These are phyloP conservation scores for Cercospora janseana DNA, from an alignment of 2,329 filamentous ascomycete species.

Conservation along the genomic window DNA sequence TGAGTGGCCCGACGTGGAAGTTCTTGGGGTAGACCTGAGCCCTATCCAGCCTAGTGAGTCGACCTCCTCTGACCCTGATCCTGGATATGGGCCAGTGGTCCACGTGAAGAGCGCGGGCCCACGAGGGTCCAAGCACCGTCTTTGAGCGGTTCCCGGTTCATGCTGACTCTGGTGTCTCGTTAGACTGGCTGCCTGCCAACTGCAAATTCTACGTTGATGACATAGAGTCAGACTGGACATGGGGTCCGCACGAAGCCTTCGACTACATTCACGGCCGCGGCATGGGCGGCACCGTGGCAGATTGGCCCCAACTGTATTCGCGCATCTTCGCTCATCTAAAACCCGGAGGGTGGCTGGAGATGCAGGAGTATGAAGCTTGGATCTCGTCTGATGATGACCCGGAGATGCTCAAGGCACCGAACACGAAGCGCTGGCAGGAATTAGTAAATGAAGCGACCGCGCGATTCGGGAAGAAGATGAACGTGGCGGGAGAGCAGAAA, in stretches of 20 bases:
- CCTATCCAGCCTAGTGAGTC: slow-evolving; percentile 32
- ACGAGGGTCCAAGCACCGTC: no score
- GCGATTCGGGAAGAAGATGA: slow-evolving; percentile 21
- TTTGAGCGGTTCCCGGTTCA: no score
- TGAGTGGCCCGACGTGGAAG: slow-evolving; percentile 24
- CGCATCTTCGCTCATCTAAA: slow-evolving; percentile 27
- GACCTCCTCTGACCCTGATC: slow-evolving; percentile 29
- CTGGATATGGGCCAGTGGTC: slow-evolving; percentile 15
- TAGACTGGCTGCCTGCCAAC: slow-evolving; percentile 20
- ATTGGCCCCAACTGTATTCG: slow-evolving; percentile 29
- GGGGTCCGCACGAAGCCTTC: slow-evolving; percentile 28
- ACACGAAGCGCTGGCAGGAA: slow-evolving; percentile 19
- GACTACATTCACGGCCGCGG: slow-evolving; percentile 34
- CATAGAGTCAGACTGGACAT: slow-evolving; percentile 25
- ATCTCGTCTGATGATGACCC: slow-evolving; percentile 30
- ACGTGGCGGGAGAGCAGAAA: slow-evolving; percentile 19
- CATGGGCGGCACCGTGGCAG: slow-evolving; percentile 29
- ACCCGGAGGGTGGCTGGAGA: slow-evolving; percentile 41
- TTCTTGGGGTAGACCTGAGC: slow-evolving; percentile 31
- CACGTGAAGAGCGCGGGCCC: no score
- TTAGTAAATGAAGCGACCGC: slow-evolving; percentile 16
- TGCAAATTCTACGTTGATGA: slow-evolving; percentile 26
- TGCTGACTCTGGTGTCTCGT: no score
- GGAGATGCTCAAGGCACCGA: slow-evolving; percentile 18
- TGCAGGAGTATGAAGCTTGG: slow-evolving; percentile 38